Evolutionary conservation across 2,329 filamentous ascomycete species (phyloP).

Genomic region (Achaetomium macrosporum): DNA sequence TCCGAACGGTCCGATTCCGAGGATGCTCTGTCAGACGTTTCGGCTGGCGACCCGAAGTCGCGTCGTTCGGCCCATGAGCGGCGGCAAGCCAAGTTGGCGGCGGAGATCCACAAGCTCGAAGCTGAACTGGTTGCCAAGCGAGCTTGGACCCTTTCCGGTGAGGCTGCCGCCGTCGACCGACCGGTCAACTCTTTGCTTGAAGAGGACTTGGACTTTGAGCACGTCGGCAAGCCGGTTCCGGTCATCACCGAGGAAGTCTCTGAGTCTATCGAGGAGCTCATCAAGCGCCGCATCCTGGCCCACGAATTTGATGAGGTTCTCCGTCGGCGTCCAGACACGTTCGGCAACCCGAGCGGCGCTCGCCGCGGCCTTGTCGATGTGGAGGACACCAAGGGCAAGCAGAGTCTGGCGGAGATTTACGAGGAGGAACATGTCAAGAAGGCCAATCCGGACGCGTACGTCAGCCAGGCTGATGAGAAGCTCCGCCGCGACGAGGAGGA

Average conservation of each 20-base stretch:
- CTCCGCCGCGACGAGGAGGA: slow-evolving; percentile 75
- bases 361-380: slow-evolving; percentile 72
- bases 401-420: slow-evolving; percentile 86
- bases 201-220: slow-evolving; percentile 92
- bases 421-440: slow-evolving; percentile 83
- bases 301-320: slow-evolving; percentile 90
- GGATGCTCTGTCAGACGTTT: slow-evolving; percentile 58
- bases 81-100: slow-evolving; percentile 74
- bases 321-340: slow-evolving; percentile 69
- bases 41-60: slow-evolving; percentile 64
- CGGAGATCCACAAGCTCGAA: slow-evolving; percentile 89
- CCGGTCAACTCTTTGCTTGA: slow-evolving; percentile 90
- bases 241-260: slow-evolving; percentile 89
- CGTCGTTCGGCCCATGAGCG: slow-evolving; percentile 80
- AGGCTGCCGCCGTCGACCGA: slow-evolving; percentile 74
- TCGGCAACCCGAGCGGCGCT: slow-evolving; percentile 53
- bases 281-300: slow-evolving; percentile 86
- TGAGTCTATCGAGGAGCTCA: slow-evolving; percentile 85
- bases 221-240: slow-evolving; percentile 88
- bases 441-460: slow-evolving; percentile 69
- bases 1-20: slow-evolving; percentile 61
- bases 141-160: slow-evolving; percentile 84
- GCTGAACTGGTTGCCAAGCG: slow-evolving; percentile 82
- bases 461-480: slow-evolving; percentile 78
- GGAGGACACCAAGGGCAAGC: slow-evolving; percentile 79